Base-by-base conservation (phyloP, 1,284 basidiomycete genomes). In the Lentinula novae-zelandiae region DNA sequence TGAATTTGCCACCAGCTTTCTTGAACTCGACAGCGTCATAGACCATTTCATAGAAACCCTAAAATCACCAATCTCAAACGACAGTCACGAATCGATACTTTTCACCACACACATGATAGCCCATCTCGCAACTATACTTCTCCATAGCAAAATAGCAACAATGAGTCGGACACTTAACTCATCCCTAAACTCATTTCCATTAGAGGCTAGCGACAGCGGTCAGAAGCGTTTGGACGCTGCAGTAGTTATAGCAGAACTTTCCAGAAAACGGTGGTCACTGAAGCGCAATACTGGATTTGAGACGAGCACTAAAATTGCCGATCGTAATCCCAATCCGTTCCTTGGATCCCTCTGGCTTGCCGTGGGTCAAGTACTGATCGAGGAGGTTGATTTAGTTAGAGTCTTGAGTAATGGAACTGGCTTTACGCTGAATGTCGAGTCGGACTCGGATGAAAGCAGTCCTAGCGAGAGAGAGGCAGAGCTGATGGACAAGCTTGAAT, bases 91-190 rank as follows among this genome's bases (percentile, higher is more conserved):
- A 20, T 20, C 44, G 9, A 46, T 46, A 20, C 17, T 60, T 17
- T 53, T 61, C 27, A 53, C 39, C 10, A 58, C 54, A 27, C 60
- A 61, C 44, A 61, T 57, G 15, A 56, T 63, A 7, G 51, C 56
- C 7, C 52, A 59, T 39, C 42, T 53, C 17, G 56, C 62, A 7
- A 53, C 57, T 15, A 52, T 63, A 15, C 17, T 46, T 20, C 44
- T 46, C 8, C 44, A 46, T 27, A 46, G 17, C 20, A 46, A 46
- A 12, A 8, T 46, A 20, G 44, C 44, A 6, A 46, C 44, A 12
- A 22, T 46, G 20, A 7, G 20, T 6, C 44, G 5, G 42, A n/a
- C 44, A 12, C 22, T 20, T 3, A 8, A 46, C 20, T 22, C 44
- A 46, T 9, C 44, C 9, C 8, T n/a, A 20, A 20, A 46, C 20